Conservation (phyloP, 2,329 filamentous ascomycete species). For the Botrytis fragariae region DNA sequence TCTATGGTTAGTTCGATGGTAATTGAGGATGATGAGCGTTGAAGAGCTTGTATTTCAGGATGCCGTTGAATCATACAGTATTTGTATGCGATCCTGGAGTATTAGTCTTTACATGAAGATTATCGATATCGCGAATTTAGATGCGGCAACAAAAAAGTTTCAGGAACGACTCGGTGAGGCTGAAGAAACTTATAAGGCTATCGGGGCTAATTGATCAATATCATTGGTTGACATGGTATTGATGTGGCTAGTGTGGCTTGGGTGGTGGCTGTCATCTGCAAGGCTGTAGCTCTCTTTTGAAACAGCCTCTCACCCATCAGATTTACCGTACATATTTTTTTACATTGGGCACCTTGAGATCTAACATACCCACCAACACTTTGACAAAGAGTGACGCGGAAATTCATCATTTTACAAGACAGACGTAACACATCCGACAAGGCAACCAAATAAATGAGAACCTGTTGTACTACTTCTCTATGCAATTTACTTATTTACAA, state of each 20-base stretch:
- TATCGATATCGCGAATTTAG: background rate
- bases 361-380: background rate
- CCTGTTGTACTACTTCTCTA: background rate
- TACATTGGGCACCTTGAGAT: constrained; percentile 10
- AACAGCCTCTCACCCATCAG: background rate
- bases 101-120: background rate
- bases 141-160: background rate
- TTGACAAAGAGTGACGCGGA: background rate
- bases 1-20: background rate
- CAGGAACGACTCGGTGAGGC: background rate
- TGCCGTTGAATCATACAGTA: background rate
- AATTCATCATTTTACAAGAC: background rate
- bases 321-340: background rate
- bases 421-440: background rate
- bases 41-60: background rate
- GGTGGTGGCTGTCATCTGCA: background rate
- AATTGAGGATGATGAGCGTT: background rate
- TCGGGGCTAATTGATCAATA: background rate
- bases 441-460: background rate
- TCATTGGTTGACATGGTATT: background rate
- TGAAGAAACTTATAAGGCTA: background rate
- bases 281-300: background rate
- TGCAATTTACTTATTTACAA: background rate
- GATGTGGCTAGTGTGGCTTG: background rate
- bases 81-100: background rate